Base-by-base conservation (phyloP, 2,329 filamentous ascomycete genomes). In the Canariomyces notabilis region DNA sequence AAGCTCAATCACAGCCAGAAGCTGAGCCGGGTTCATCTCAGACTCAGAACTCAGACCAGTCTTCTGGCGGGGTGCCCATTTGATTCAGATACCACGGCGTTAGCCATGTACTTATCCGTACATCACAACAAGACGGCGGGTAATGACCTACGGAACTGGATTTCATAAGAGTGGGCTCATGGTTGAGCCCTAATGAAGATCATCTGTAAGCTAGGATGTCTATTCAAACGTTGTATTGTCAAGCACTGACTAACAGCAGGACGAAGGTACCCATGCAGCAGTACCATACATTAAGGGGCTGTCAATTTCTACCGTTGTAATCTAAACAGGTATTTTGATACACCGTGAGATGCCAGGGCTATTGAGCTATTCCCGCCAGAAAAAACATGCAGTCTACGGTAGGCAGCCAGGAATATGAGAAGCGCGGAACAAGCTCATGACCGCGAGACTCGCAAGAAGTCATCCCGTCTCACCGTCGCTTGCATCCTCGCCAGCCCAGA, bases 41-140 rank as follows among this genome's bases (percentile, higher is more conserved):
- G 38, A 26, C 12, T 6, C n/a, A 18, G 42, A 42, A 15, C 34
- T 42, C 6, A 16, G 29, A 14, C 18, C 35, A 7, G 39, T n/a
- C n/a, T n/a, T n/a, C n/a, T n/a, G n/a, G n/a, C n/a, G n/a, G n/a
- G n/a, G n/a, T n/a, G n/a, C n/a, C n/a, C n/a, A n/a, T n/a, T n/a
- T n/a, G n/a, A n/a, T n/a, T n/a, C n/a, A 34, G 20, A 48, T 44
- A 36, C 37, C 46, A 44, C 36, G 41, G 32, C 40, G 36, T 44
- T n/a, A 31, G 36, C 14, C 21, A 32, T 31, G 36, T 19, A 40
- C 18, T 29, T 39, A 18, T 29, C n/a, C n/a, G n/a, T n/a, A n/a
- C n/a, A n/a, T n/a, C n/a, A 20, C 16, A 39, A 5, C 16, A 20
- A 19, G 29, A 22, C 18, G 15, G 20, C 34, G n/a, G n/a, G n/a